Conservation (phyloP, 78 protist species). For the Tieghemostelium lacteum region DNA sequence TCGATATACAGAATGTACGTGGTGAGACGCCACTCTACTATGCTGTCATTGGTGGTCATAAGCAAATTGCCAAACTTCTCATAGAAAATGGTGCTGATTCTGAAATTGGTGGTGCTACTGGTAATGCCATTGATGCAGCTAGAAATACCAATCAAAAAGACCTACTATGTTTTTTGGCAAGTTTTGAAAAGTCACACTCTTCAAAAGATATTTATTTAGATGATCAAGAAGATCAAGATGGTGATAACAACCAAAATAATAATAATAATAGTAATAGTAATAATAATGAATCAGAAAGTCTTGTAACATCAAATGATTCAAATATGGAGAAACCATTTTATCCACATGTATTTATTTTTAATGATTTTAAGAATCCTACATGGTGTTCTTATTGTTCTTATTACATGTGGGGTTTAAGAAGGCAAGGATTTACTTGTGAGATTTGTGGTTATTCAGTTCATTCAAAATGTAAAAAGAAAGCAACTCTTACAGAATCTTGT, state of each 20-base stretch:
- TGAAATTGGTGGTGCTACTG: constrained; percentile 44
- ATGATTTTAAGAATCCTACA: constrained; percentile 45
- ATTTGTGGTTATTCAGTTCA: constrained; percentile 59
- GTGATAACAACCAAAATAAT: background rate
- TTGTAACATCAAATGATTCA: background rate
- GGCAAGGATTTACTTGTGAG: constrained; percentile 62
- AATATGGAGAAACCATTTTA: constrained; percentile 30
- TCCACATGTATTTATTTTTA: constrained; percentile 61
- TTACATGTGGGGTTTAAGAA: constrained; percentile 48
- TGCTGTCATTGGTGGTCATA: constrained; percentile 47
- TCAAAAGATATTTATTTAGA: background rate
- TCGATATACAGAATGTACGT: constrained; percentile 49
- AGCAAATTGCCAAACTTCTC: constrained; percentile 13
- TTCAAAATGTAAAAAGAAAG: constrained; percentile 63
- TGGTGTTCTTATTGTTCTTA: constrained; percentile 54
- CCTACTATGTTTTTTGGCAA: constrained; percentile 10
- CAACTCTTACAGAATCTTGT: constrained; percentile 53
- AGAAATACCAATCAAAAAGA: constrained; percentile 31
- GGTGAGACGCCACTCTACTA: constrained; percentile 68
- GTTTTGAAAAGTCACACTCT: background rate
- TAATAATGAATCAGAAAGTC: background rate
- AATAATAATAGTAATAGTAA: background rate
- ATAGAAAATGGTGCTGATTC: constrained; percentile 59
- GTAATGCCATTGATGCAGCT: constrained; percentile 33
- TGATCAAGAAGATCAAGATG: constrained; percentile 3